Conservation (phyloP, 179 eudicot genomes). For the Amaranthus tricolor region DNA sequence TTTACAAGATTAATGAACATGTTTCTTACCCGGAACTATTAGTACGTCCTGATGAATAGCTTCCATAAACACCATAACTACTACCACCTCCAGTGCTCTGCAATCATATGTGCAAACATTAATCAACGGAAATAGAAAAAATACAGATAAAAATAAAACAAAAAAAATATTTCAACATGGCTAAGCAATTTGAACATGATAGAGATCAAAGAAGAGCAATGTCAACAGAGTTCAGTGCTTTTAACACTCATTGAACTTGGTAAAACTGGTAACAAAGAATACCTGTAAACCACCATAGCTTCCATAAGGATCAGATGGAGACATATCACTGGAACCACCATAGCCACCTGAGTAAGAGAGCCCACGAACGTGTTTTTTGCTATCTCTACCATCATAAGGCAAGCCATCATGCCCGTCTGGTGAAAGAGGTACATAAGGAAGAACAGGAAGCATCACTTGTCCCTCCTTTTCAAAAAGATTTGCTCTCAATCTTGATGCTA, state of each 20-base stretch:
- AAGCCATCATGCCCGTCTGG: constrained; percentile 53
- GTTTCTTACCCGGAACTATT: constrained; percentile 69
- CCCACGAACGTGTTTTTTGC: constrained; percentile 71
- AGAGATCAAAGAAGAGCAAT: background rate
- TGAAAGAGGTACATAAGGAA: constrained; percentile 80
- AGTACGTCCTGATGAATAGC: constrained; percentile 79
- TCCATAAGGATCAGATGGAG: constrained; percentile 64
- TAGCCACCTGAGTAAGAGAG: constrained; percentile 73
- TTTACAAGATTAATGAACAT: background rate
- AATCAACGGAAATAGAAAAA: background rate
- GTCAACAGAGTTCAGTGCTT: no score
- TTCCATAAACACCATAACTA: constrained; percentile 77
- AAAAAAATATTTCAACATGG: background rate
- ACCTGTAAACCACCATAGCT: constrained; percentile 81
- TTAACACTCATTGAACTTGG: background rate
- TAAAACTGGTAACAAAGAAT: constrained; percentile 10
- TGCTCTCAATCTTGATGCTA: constrained; percentile 78
- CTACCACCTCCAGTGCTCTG: constrained; percentile 61
- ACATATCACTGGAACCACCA: constrained; percentile 57
- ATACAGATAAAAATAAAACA: background rate
- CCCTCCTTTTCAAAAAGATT: constrained; percentile 97
- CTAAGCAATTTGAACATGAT: background rate
- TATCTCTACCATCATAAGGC: constrained; percentile 75
- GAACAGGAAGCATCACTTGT: constrained; percentile 73
- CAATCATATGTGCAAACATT: background rate